Evolutionary conservation across 139 green algal species (phyloP).

Genomic region (Nannochloris sp.): DNA sequence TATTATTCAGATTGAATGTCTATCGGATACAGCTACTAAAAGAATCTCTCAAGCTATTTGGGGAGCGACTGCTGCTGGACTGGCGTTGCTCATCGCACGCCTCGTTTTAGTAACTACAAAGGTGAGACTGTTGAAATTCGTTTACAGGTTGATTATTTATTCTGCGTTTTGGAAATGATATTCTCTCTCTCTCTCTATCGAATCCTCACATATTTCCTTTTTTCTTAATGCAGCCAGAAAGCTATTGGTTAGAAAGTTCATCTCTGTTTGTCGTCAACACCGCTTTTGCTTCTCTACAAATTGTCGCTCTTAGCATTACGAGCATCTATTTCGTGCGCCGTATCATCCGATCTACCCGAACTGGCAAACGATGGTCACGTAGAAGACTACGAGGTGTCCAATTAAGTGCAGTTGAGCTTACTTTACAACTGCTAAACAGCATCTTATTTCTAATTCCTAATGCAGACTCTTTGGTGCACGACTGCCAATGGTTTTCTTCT

Average conservation of each 20-base stretch:
- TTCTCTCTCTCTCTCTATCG: background rate
- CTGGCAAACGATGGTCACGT: constrained; percentile 15
- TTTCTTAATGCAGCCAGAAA: background rate
- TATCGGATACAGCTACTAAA: background rate
- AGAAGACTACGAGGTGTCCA: background rate
- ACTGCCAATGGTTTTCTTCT: constrained; percentile 8
- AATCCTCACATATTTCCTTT: background rate
- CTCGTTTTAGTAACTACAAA: background rate
- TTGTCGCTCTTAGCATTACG: background rate
- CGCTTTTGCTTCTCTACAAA: background rate
- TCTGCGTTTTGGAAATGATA: background rate
- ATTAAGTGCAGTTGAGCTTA: background rate
- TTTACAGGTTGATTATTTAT: background rate
- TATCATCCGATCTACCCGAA: background rate
- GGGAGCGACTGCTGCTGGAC: background rate
- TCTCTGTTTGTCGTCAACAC: background rate
- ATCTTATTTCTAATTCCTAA: constrained; percentile 25
- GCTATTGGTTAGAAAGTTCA: background rate
- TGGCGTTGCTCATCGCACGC: background rate
- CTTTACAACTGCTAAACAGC: constrained; percentile 11
- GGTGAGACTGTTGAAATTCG: too few species aligned
- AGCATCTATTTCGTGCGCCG: background rate
- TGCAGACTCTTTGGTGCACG: constrained; percentile 8
- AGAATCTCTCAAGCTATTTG: background rate
- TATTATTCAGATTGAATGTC: background rate